Percentiles rank a stretch among this genome's conserved stretches.
Evolutionary conservation across 129 eudicot genomes (phyloP).

Genomic region (Flaveria brownii): DNA sequence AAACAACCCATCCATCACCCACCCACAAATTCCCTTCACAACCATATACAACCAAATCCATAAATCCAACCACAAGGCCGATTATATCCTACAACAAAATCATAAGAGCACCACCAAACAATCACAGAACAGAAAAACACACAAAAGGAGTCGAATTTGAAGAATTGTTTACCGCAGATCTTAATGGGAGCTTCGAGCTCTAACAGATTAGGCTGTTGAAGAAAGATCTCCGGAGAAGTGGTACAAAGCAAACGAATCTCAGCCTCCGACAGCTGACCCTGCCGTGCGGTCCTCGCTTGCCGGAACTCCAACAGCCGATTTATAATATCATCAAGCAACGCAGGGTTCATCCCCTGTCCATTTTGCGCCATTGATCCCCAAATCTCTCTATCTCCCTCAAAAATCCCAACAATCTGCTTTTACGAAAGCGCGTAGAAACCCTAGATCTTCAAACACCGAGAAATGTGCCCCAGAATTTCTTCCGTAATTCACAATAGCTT

Average conservation of each 20-base stretch:
- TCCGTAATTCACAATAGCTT: constrained; percentile 26
- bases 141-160: not conserved
- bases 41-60: not conserved
- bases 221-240: constrained; percentile 57
- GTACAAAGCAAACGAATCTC: constrained; percentile 71
- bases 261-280: constrained; percentile 73
- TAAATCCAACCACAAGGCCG: constrained; percentile 7
- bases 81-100: not conserved
- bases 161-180: constrained; percentile 65
- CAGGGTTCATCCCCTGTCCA: constrained; percentile 59
- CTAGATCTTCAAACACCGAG: constrained; percentile 24
- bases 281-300: constrained; percentile 59
- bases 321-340: constrained; percentile 62
- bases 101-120: not conserved
- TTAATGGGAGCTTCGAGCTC: constrained; percentile 88
- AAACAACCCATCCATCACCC: not conserved
- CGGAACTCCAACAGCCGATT: constrained; percentile 66
- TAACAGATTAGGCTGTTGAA: constrained; percentile 67
- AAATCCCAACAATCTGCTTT: not conserved
- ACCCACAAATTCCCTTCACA: no score
- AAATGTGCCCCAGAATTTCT: constrained; percentile 1
- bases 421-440: constrained; percentile 28
- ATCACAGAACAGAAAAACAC: not conserved
- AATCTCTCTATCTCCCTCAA: not conserved
- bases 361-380: constrained; percentile 43